Evolutionary conservation across 106 monocot genomes (phyloP).

Genomic region (Acanthochlamys bracteata): DNA sequence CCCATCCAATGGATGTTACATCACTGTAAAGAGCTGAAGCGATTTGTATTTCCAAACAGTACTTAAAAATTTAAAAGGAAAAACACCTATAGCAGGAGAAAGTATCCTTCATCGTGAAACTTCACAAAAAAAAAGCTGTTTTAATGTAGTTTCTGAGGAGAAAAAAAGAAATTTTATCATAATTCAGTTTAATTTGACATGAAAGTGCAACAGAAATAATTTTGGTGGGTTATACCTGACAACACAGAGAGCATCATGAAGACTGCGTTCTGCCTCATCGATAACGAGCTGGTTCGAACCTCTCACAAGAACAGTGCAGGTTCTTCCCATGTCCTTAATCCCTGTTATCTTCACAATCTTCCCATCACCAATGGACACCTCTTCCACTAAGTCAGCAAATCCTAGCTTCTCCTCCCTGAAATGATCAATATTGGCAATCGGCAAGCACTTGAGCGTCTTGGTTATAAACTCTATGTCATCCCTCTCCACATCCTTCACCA

Average conservation of each 20-base stretch:
- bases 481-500: slow-evolving; percentile 88
- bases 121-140: no score
- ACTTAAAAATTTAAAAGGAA: no score
- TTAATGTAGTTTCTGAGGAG: not conserved
- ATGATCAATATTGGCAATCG: slow-evolving; percentile 90
- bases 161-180: not conserved
- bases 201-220: not conserved
- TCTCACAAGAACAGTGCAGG: slow-evolving; percentile 73
- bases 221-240: slow-evolving; percentile 49
- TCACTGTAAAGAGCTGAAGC: no score
- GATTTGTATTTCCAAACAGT: no score
- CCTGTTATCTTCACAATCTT: slow-evolving; percentile 82
- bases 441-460: slow-evolving; percentile 89
- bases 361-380: slow-evolving; percentile 74
- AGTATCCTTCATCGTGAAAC: no score
- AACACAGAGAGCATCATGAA: slow-evolving; percentile 94
- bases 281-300: slow-evolving; percentile 79
- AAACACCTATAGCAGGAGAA: no score
- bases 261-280: slow-evolving; percentile 92
- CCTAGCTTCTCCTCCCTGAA: slow-evolving; percentile 89
- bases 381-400: slow-evolving; percentile 75
- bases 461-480: slow-evolving; percentile 97
- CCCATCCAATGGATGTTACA: no score
- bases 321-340: slow-evolving; percentile 83
- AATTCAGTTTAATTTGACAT: not conserved